Evolutionary conservation across 1,284 basidiomycete species (phyloP), one percentile per base, ranked within the genome.

Genomic region (Cerrena zonata): DNA sequence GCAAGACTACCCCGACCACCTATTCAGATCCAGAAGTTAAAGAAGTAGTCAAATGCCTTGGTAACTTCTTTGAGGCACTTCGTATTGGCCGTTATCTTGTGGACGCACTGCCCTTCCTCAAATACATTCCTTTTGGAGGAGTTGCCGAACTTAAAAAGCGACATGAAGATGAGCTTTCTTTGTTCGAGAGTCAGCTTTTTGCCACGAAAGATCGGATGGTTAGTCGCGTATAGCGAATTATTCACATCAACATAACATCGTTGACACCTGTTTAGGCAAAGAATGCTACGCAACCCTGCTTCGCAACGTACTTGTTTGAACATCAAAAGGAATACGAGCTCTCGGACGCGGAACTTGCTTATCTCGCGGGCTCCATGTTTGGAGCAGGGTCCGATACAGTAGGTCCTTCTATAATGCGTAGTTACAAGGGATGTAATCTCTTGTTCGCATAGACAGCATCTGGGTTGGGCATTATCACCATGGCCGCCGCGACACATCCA

Each of bases 351-450:
- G 82, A 86, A 53, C 71, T 77, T 5, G 72, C 80, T 0, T 86
- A 80, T 58, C 69, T 85, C 2, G 77, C 76, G 0, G 83, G 84
- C 0, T 74, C 74, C 4, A 75, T 84, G 67, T 84, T 83, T 50
- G 83, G 80, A 36, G 82, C 82, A 1, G 82, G 82, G 3, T 76
- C 75, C 2, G 83, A 82, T 50, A 84, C 82, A n/a, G 76, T 76
- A 43, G 11, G 49, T 58, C 11, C 39, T 0, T n/a, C n/a, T n/a
- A n/a, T n/a, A n/a, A n/a, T n/a, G n/a, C n/a, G n/a, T n/a, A n/a
- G n/a, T 18, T 21, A 23, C 27, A 1, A 26, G 45, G 27, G 23
- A 2, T 26, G 3, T 19, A n/a, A n/a, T n/a, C n/a, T n/a, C n/a
- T n/a, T n/a, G n/a, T n/a, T n/a, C n/a, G n/a, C n/a, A 36, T 52